Conservation (phyloP, 2,329 filamentous ascomycete genomes). For the Zasmidium cellare region DNA sequence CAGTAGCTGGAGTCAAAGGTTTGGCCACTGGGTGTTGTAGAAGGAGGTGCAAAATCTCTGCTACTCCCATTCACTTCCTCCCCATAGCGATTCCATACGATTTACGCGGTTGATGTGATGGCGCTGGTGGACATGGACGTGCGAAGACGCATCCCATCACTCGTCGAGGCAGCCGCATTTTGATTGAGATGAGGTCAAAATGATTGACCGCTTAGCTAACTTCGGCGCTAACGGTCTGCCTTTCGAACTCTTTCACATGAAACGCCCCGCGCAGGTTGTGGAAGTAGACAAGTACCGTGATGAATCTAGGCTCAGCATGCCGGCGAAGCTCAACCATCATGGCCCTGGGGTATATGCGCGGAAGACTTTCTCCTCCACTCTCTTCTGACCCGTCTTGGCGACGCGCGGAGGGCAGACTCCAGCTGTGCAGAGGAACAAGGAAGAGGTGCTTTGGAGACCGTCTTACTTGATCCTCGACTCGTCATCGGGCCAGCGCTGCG, state of each 20-base stretch:
- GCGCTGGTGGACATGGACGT: too few species aligned
- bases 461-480: background rate
- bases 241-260: background rate
- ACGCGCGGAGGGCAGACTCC: background rate
- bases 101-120: too few species aligned
- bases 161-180: too few species aligned
- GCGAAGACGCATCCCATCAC: too few species aligned
- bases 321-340: too few species aligned
- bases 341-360: too few species aligned
- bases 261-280: background rate
- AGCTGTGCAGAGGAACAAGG: background rate
- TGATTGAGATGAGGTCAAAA: background rate
- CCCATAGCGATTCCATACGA: too few species aligned
- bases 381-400: background rate
- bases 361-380: too few species aligned
- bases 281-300: too few species aligned
- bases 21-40: background rate
- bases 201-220: background rate
- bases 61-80: too few species aligned
- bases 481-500: background rate
- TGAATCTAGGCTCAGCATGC: too few species aligned
- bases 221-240: background rate
- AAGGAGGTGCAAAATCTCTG: too few species aligned
- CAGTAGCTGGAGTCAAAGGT: background rate
- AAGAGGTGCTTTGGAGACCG: background rate